Base-by-base conservation (phyloP, 495 filamentous ascomycete species). In the Aspergillus saccharolyticus region DNA sequence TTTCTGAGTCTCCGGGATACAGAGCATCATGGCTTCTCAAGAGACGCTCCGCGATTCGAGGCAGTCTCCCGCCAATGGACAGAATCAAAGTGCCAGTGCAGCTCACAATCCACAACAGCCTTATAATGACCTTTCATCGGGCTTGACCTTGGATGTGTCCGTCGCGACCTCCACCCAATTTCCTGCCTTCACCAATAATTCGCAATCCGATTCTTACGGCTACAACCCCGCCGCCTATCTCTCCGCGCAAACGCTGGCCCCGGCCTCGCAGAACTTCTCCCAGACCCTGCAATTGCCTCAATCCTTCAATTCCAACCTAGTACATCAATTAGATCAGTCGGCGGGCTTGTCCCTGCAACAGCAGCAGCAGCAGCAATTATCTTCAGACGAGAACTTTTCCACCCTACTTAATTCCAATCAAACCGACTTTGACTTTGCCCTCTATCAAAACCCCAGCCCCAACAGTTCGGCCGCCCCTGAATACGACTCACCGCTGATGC, bases 41-140 rank as follows among this genome's bases (percentile, higher is more conserved):
- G 69, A 74, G 33, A 66, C 62, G 46, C 55, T 53, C 62, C 70
- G 61, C 19, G 64, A 71, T 53, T 55, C 66, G 49, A 67, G 67
- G 44, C 57, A 66, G 50, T 65, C 68, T 48, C 60, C 69, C 18
- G 61, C 56, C 21, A 65, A 43, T 4, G 59, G 66, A 47, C 66
- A 73, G 56, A 71, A 64, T 64, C 73, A 73, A 58, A 74, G 73
- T 53, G 66, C 71, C 59, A 78, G 76, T 68, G 73, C 75, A 14
- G 74, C 71, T 45, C 59, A 68, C 44, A 73, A 74, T 63, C 60
- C 55, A 53, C 73, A 71, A 25, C 70, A 70, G 18, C 54, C 56
- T 8, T 73, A 76, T 59, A 69, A 76, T 30, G 64, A 76, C 55
- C 62, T 65, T 24, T 67, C 67, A 30, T 42, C 68, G n/a, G 70